Conservation (phyloP, 2,329 filamentous ascomycete species). For the Alternaria solani region DNA sequence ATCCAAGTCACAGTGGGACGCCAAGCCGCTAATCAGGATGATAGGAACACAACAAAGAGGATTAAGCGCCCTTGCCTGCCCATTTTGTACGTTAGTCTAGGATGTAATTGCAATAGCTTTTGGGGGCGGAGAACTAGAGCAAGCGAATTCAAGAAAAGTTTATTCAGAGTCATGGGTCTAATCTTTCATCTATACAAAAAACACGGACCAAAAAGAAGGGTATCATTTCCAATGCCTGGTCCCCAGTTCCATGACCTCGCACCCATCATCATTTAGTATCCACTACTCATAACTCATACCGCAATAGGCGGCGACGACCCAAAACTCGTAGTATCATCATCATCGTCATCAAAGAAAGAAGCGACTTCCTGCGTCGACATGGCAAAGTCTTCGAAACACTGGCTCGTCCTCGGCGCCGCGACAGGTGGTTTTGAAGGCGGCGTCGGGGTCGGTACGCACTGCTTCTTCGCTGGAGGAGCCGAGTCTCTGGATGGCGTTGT, state of each 20-base stretch:
- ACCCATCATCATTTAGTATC: background rate
- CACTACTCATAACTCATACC: slow-evolving; percentile 15
- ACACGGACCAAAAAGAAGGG: background rate
- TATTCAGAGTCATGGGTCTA: too few relatives aligned
- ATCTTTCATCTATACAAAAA: background rate
- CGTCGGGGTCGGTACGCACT: background rate
- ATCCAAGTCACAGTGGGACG: too few relatives aligned
- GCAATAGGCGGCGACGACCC: slow-evolving; percentile 34
- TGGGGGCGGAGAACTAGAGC: accelerated
- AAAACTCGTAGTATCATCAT: slow-evolving; percentile 29
- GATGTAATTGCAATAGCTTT: too few relatives aligned
- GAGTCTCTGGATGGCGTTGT: background rate
- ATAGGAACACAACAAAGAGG: too few relatives aligned
- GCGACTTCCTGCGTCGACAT: slow-evolving; percentile 40
- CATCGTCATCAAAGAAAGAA: slow-evolving; percentile 40
- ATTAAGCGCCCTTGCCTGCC: too few relatives aligned
- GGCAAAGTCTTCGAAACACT: slow-evolving; percentile 26
- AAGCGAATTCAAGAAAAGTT: too few relatives aligned
- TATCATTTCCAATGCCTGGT: slow-evolving; percentile 6
- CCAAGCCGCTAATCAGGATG: too few relatives aligned
- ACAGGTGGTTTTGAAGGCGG: background rate
- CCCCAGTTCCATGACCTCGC: background rate
- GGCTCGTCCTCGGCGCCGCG: background rate
- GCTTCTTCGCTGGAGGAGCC: background rate
- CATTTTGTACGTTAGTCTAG: too few relatives aligned